Base-by-base conservation (phyloP, 2,329 filamentous ascomycete genomes). In the Pseudofabraea citricarpa region DNA sequence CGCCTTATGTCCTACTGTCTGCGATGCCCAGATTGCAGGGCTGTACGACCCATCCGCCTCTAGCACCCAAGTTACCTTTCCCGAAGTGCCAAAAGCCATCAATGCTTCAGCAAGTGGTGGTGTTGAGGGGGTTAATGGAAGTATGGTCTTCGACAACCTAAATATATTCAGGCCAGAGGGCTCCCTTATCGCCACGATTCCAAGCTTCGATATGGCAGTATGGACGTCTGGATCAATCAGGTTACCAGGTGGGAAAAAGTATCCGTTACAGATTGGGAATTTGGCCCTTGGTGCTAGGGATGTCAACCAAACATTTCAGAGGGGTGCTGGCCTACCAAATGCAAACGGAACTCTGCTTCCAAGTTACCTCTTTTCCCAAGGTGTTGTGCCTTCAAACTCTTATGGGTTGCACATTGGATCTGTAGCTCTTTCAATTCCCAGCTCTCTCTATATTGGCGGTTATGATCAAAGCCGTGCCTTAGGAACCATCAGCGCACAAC, bases 371-470 rank as follows among this genome's bases (percentile, higher is more conserved):
- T 42, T 41, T n/a, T 33, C 24, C 9, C 22, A 47, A 27, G 43
- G 32, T 3, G 20, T 27, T 16, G 31, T 39, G 4, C 44, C 51
- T 4, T 56, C 54, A 15, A 51, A 52, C 23, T 57, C 52, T 2
- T 55, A 48, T 31, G 46, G 54, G 2, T 38, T 57, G 32, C 54
- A 57, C 32, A 48, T 57, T 37, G 54, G 49, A 2, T 55, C 48
- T 3, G 29, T 36, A 21, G 29, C 44, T 2, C 13, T 50, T 24
- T 42, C 33, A 1, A 51, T 56, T 24, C 38, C 44, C 3, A 45
- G 40, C 4, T 54, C 52, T 6, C 35, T 56, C 12, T 45, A 40
- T 15, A 22, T 56, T 19, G 51, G 54, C 15, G 52, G 55, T 10
- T 56, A 46, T 26, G 54, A 57, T 23, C 44, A 50, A 36, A 49